Conservation (phyloP, 2,329 filamentous ascomycete species). For the Periconia digitata region DNA sequence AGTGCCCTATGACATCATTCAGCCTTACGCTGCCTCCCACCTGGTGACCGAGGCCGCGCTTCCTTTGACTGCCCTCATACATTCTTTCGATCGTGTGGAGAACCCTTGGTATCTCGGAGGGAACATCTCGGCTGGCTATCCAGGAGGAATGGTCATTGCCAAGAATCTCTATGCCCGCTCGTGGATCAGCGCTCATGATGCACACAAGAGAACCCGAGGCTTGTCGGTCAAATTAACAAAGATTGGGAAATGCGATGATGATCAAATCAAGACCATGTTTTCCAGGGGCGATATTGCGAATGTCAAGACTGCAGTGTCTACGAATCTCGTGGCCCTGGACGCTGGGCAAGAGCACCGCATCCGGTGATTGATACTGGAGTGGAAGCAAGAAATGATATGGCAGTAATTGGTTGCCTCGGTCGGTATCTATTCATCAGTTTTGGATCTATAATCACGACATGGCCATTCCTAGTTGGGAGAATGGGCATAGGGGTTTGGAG, state of each 20-base stretch:
- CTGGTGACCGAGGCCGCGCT: conserved; percentile 59
- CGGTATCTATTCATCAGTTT: no score
- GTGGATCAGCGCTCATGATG: conserved; percentile 66
- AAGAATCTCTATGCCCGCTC: conserved; percentile 54
- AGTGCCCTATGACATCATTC: conserved; percentile 56
- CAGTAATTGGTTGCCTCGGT: no score
- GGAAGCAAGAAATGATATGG: background rate
- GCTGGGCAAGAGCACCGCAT: conserved; percentile 21
- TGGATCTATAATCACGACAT: no score
- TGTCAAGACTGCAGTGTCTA: conserved; percentile 1
- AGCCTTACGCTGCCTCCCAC: conserved; percentile 59
- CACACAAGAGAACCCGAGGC: conserved; percentile 59
- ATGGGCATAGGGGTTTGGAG: no score
- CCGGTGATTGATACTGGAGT: conserved; percentile 8
- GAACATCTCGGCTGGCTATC: conserved; percentile 58
- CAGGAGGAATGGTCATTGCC: conserved; percentile 60
- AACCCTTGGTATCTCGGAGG: conserved; percentile 66
- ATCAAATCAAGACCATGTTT: conserved; percentile 33
- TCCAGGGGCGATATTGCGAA: conserved; percentile 17
- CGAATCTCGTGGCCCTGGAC: conserved; percentile 14
- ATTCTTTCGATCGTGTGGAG: conserved; percentile 62
- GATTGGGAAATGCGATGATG: conserved; percentile 41
- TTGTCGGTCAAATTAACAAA: conserved; percentile 55
- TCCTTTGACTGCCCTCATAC: conserved; percentile 65
- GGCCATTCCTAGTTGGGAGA: no score